A percentile compares a stretch with the other conserved stretches of the same genome.
These are phyloP conservation scores for Arthrobotrys sphaeroides DNA, from an alignment of 2,329 filamentous ascomycete species.

Conservation along the genomic window DNA sequence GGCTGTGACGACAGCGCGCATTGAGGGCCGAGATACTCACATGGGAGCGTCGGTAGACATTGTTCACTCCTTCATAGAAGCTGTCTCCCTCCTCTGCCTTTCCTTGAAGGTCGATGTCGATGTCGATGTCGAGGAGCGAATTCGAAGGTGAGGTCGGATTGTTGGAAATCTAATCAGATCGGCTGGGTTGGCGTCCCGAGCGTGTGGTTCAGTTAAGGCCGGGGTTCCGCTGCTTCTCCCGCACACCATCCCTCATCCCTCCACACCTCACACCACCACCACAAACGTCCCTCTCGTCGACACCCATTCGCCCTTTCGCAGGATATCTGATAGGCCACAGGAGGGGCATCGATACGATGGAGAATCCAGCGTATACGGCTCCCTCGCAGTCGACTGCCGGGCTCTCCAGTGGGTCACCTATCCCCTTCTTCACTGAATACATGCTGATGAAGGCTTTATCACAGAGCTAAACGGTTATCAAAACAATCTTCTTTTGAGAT, in stretches of 20 bases:
- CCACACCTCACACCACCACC: neutral
- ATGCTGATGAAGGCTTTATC: constrained; percentile 60
- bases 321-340: neutral
- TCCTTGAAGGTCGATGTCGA: neutral
- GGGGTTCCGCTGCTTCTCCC: neutral
- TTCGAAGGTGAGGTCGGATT: constrained; percentile 1
- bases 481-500: constrained; percentile 59
- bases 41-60: constrained; percentile 48
- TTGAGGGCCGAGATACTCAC: constrained; percentile 9
- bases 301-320: neutral
- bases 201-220: neutral
- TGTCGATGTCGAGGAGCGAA: too few species aligned
- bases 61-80: neutral
- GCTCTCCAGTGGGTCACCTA: constrained; percentile 50
- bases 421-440: neutral
- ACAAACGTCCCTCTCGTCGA: neutral
- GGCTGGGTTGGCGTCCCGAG: neutral
- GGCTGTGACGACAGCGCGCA: neutral
- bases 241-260: neutral
- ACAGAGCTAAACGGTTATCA: constrained; percentile 43
- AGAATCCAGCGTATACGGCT: constrained; percentile 37
- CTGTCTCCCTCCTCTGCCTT: neutral
- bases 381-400: constrained; percentile 49
- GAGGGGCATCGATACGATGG: constrained; percentile 33
- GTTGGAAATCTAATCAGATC: too few species aligned